Conservation (phyloP, 345 rosid genomes). For the Pseudoturritis turrita region DNA sequence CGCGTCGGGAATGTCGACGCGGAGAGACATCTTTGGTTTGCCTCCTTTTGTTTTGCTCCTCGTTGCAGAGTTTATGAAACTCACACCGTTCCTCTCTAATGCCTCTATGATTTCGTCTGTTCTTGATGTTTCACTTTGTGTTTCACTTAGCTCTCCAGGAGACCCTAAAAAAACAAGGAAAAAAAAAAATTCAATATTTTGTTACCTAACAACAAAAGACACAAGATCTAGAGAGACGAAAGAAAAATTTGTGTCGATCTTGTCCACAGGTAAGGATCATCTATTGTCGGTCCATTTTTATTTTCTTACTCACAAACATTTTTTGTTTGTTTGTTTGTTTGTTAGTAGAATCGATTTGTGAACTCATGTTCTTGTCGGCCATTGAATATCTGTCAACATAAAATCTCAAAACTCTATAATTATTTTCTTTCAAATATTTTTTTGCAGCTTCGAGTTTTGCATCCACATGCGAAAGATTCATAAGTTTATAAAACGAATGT, state of each 20-base stretch:
- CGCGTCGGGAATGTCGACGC: slow-evolving; percentile 69
- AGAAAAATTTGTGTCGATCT: background rate
- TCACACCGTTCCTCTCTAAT: slow-evolving; percentile 71
- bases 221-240: background rate
- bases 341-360: background rate
- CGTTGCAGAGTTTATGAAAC: slow-evolving; percentile 56
- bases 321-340: background rate
- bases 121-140: slow-evolving; percentile 35
- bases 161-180: slow-evolving; percentile 36
- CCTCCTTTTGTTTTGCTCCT: slow-evolving; percentile 67
- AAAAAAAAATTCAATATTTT: background rate
- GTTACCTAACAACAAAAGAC: slow-evolving; percentile 1
- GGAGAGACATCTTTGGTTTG: slow-evolving; percentile 68
- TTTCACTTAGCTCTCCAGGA: slow-evolving; percentile 35
- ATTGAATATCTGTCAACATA: slow-evolving; percentile 16
- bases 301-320: slow-evolving; percentile 7
- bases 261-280: slow-evolving; percentile 2
- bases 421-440: background rate
- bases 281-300: slow-evolving; percentile 26
- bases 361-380: slow-evolving; percentile 31
- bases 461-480: slow-evolving; percentile 11
- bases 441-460: slow-evolving; percentile 24
- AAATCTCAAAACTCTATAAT: slow-evolving; percentile 5
- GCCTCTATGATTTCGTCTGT: slow-evolving; percentile 70
- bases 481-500: background rate